Percentiles rank a stretch among this genome's conserved stretches.
Conservation (phyloP, 805 yeast genomes). For the Candida silvatica region DNA sequence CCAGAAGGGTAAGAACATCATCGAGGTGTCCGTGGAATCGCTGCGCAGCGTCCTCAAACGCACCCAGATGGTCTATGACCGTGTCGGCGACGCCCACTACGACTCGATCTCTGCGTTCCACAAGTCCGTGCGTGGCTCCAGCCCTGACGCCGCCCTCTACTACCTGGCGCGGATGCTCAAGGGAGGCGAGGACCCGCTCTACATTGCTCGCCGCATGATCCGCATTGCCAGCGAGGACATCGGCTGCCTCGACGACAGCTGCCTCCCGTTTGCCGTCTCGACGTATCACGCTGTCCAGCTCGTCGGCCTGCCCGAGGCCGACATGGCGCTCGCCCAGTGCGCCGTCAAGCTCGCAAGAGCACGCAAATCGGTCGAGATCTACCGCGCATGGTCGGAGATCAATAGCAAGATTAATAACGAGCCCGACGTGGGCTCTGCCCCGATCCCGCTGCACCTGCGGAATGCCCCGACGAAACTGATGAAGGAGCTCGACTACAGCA, state of each 20-base stretch:
- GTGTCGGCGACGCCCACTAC: slow-evolving; percentile 86
- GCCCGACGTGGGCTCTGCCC: slow-evolving; percentile 52
- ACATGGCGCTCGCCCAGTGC: slow-evolving; percentile 82
- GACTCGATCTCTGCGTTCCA: slow-evolving; percentile 96
- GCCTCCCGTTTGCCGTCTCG: slow-evolving; percentile 81
- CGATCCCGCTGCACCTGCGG: slow-evolving; percentile 74
- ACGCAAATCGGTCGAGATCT: slow-evolving; percentile 77
- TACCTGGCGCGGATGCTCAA: slow-evolving; percentile 82
- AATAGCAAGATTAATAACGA: slow-evolving; percentile 46
- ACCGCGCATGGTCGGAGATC: slow-evolving; percentile 69
- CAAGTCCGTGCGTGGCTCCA: slow-evolving; percentile 82
- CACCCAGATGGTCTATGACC: slow-evolving; percentile 63
- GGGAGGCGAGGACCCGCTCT: slow-evolving; percentile 92
- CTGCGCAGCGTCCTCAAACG: slow-evolving; percentile 36
- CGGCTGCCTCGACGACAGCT: slow-evolving; percentile 75
- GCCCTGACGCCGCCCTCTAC: slow-evolving; percentile 83
- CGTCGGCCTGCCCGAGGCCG: slow-evolving; percentile 93
- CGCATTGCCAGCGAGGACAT: slow-evolving; percentile 94
- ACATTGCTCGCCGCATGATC: slow-evolving; percentile 84
- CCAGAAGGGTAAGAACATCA: slow-evolving; percentile 12
- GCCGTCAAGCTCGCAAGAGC: slow-evolving; percentile 86
- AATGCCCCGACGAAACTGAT: slow-evolving; percentile 92
- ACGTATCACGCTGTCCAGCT: slow-evolving; percentile 82
- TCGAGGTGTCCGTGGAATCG: slow-evolving; percentile 30
- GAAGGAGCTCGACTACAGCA: slow-evolving; percentile 81